phyloP scores from a whole-genome alignment of 495 filamentous ascomycete genomes.

The Penicillium parvum region DNA sequence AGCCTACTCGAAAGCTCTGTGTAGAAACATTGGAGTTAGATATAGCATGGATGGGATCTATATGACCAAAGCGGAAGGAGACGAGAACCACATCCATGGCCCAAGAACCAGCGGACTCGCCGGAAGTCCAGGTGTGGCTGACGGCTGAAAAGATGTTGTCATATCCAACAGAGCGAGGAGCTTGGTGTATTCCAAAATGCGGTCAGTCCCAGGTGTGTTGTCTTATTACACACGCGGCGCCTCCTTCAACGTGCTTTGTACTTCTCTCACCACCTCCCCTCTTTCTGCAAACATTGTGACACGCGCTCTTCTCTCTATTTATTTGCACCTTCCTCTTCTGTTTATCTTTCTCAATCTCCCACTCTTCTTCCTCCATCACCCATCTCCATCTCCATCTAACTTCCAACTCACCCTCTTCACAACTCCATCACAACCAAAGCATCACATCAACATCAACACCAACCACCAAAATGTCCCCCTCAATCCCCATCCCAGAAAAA shows the following conservation, averaged over 20 bases:
- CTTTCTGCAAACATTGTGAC: no score
- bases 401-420: background rate
- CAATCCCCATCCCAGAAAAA: conserved; percentile 64
- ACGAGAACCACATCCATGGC: conserved; percentile 1
- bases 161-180: no score
- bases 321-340: background rate
- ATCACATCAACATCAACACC: conserved; percentile 13
- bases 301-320: no score
- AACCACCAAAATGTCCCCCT: no score
- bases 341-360: background rate
- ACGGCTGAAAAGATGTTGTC: no score
- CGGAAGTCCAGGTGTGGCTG: background rate
- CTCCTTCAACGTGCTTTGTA: background rate
- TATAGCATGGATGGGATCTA: no score
- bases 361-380: background rate
- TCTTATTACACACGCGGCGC: conserved; percentile 1
- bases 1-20: no score
- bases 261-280: background rate
- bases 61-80: background rate
- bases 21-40: no score
- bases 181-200: no score
- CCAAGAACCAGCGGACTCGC: conserved; percentile 2
- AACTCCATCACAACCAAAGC: background rate
- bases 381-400: background rate
- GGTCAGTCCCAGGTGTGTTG: no score